These are phyloP conservation scores for Bisporella sp. DNA, from an alignment of 2,329 filamentous ascomycete species.

Conservation along the genomic window DNA sequence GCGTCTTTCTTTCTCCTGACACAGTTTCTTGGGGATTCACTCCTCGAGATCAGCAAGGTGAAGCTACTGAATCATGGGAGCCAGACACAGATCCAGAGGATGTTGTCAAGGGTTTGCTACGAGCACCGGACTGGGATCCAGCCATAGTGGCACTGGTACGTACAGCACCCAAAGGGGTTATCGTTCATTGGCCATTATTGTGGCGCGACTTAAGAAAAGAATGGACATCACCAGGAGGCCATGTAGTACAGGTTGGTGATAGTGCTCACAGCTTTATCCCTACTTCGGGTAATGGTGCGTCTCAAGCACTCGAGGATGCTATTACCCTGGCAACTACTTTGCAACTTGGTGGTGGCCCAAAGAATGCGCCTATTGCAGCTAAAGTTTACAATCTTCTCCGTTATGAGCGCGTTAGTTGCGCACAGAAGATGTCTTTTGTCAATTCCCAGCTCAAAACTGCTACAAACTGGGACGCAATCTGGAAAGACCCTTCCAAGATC, in stretches of 20 bases:
- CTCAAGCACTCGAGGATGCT: slow-evolving; percentile 30
- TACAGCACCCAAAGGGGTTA: background rate
- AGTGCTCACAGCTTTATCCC: slow-evolving; percentile 31
- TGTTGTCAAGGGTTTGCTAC: background rate
- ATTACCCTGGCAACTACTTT: slow-evolving; percentile 27
- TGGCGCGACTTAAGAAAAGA: slow-evolving; percentile 16
- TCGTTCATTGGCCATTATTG: slow-evolving; percentile 18
- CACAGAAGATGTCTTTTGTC: background rate
- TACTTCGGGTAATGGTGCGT: slow-evolving; percentile 28
- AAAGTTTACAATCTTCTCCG: slow-evolving; percentile 3
- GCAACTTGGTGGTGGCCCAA: background rate
- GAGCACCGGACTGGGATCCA: background rate
- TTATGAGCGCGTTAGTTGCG: slow-evolving; percentile 1
- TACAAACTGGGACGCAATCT: background rate
- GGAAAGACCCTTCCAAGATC: background rate
- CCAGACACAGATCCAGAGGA: background rate
- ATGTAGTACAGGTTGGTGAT: slow-evolving; percentile 29
- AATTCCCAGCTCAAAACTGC: background rate
- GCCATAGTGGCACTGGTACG: background rate
- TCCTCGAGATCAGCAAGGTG: background rate
- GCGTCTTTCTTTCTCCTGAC: no score
- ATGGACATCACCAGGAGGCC: slow-evolving; percentile 23
- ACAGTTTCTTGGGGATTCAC: no score
- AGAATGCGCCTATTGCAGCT: background rate
- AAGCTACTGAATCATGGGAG: slow-evolving; percentile 1